Percentiles rank a stretch among this genome's conserved stretches.
These are phyloP conservation scores for Entamoeba invadens DNA, from an alignment of 208 protist genomes.

Conservation along the genomic window DNA sequence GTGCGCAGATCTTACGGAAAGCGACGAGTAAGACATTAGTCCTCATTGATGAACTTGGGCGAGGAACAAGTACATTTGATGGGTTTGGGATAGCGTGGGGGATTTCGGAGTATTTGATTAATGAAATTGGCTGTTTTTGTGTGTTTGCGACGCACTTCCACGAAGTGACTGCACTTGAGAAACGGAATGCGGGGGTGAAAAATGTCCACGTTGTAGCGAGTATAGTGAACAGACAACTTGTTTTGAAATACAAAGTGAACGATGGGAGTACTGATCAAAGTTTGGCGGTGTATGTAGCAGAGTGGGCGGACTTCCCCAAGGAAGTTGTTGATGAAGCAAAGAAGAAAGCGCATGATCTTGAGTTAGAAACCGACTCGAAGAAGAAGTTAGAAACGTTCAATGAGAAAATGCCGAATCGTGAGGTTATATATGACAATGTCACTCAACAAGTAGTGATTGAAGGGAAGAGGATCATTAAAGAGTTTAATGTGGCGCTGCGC, in stretches of 20 bases:
- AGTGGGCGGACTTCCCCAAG: background rate
- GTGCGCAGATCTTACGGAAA: slow-evolving; percentile 60
- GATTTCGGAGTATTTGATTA: slow-evolving; percentile 60
- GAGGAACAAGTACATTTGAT: slow-evolving; percentile 75
- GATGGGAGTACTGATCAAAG: background rate
- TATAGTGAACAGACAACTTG: background rate
- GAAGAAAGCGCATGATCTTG: background rate
- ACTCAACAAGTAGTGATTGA: too few relatives aligned
- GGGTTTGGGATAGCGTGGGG: slow-evolving; percentile 68
- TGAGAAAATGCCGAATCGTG: background rate
- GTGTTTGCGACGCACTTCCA: slow-evolving; percentile 82
- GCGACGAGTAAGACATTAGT: slow-evolving; percentile 60
- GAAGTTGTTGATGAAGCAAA: background rate
- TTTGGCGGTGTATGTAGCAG: background rate
- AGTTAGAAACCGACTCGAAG: background rate
- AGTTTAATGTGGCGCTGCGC: background rate
- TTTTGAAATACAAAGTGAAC: background rate
- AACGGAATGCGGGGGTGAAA: slow-evolving; percentile 5
- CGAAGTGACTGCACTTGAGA: slow-evolving; percentile 34
- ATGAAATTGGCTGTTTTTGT: slow-evolving; percentile 36
- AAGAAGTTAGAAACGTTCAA: background rate
- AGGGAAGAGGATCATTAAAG: background rate
- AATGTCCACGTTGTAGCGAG: background rate
- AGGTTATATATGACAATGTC: background rate
- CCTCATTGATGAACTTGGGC: slow-evolving; percentile 78